phyloP scores from a whole-genome alignment of 164 flowering plant species.

The Chimonanthus praecox region DNA sequence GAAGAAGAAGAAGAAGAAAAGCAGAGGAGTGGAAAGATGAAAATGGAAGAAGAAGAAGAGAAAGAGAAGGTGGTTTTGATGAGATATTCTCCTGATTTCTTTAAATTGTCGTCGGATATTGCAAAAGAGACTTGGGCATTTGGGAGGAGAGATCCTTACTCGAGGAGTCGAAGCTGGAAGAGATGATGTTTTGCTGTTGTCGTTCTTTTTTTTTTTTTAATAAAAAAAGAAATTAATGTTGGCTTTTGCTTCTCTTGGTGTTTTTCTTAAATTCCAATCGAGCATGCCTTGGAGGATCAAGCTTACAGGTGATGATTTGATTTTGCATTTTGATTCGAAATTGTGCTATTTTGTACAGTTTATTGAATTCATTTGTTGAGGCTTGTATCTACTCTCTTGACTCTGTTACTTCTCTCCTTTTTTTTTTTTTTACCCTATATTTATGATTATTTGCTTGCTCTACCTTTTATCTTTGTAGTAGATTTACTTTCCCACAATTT shows the following conservation, averaged over 20 bases:
- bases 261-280: background rate
- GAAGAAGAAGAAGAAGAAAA: constrained; percentile 17
- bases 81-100: constrained; percentile 57
- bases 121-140: constrained; percentile 85
- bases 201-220: background rate
- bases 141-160: constrained; percentile 53
- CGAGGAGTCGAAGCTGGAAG: constrained; percentile 83
- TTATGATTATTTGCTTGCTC: too few species aligned
- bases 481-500: too few species aligned
- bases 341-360: constrained; percentile 16
- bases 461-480: too few species aligned
- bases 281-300: constrained; percentile 7
- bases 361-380: background rate
- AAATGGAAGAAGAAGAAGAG: constrained; percentile 15
- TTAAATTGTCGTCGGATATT: constrained; percentile 64
- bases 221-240: background rate
- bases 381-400: background rate
- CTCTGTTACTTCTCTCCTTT: too few species aligned
- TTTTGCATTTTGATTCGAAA: constrained; percentile 11
- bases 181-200: constrained; percentile 31
- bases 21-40: constrained; percentile 15
- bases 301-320: constrained; percentile 2
- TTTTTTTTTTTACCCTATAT: too few species aligned
- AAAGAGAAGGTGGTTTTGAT: constrained; percentile 46
- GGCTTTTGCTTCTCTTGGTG: background rate